Conservation (phyloP, 2,329 filamentous ascomycete genomes). For the Venturia carpophila region DNA sequence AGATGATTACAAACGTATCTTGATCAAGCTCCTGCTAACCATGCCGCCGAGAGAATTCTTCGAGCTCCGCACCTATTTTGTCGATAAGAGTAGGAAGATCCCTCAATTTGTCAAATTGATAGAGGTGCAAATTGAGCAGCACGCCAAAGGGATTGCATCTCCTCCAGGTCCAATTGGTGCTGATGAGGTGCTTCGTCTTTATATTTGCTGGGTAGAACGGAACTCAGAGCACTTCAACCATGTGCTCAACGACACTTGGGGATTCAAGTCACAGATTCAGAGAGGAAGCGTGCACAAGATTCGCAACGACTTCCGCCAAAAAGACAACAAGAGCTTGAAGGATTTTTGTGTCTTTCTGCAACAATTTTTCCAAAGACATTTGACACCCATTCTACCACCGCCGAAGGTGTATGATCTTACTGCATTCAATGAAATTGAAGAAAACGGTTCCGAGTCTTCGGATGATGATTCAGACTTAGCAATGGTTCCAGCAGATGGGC, state of each 20-base stretch:
- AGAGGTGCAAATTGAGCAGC: background rate
- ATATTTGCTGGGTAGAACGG: slow-evolving; percentile 28
- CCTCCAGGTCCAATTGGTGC: background rate
- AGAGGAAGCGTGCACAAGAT: background rate
- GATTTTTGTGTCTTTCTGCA: background rate
- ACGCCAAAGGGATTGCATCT: background rate
- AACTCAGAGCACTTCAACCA: background rate
- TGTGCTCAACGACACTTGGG: background rate
- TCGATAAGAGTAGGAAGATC: background rate
- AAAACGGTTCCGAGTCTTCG: background rate
- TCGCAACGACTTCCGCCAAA: background rate
- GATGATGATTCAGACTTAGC: slow-evolving; percentile 10
- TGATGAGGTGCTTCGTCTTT: slow-evolving; percentile 25
- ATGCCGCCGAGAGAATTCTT: slow-evolving; percentile 12
- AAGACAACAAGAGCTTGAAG: slow-evolving; percentile 3
- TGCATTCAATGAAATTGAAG: background rate
- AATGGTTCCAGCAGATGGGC: background rate
- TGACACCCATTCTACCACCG: background rate
- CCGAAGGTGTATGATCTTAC: background rate
- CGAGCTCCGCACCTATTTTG: background rate
- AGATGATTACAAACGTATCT: slow-evolving; percentile 36
- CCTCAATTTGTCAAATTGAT: background rate
- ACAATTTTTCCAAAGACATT: background rate
- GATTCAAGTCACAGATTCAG: background rate
- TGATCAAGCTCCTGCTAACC: slow-evolving; percentile 35